Conservation (phyloP, 345 rosid genomes). For the Lepidium aucheri region DNA sequence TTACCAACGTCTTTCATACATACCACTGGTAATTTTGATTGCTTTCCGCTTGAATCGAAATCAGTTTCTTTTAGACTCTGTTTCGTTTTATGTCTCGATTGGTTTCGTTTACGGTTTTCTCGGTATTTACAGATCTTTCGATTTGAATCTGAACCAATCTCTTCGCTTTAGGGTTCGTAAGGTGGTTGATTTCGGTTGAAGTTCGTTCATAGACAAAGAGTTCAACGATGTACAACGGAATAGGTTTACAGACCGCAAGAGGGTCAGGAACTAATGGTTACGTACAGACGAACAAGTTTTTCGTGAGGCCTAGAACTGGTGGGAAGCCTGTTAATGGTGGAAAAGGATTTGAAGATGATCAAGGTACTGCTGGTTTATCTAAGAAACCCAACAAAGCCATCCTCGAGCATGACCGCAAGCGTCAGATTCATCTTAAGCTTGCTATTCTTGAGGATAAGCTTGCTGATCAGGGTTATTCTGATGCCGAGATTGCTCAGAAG, state of each 20-base stretch:
- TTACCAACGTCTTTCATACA: background rate
- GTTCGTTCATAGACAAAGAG: background rate
- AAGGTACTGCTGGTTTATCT: constrained; percentile 79
- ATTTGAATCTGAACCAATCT: constrained; percentile 22
- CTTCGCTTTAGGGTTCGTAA: background rate
- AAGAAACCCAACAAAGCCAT: constrained; percentile 79
- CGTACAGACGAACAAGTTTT: constrained; percentile 80
- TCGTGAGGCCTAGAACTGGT: constrained; percentile 56
- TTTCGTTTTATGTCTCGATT: background rate
- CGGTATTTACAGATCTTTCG: background rate
- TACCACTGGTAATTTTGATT: background rate
- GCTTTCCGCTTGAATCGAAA: background rate
- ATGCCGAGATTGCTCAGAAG: constrained; percentile 73
- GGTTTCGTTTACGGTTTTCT: background rate
- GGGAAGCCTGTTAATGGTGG: constrained; percentile 50
- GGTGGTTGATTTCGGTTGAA: background rate
- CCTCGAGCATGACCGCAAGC: constrained; percentile 86
- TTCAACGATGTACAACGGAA: constrained; percentile 76
- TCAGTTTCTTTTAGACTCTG: background rate
- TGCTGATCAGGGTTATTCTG: constrained; percentile 68
- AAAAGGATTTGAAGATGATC: constrained; percentile 63
- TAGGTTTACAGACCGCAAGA: constrained; percentile 83
- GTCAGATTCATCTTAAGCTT: constrained; percentile 88
- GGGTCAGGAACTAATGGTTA: constrained; percentile 99
- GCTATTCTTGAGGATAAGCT: constrained; percentile 75